phyloP scores from a whole-genome alignment of 257 asterid species.

The Schizonepeta tenuifolia region DNA sequence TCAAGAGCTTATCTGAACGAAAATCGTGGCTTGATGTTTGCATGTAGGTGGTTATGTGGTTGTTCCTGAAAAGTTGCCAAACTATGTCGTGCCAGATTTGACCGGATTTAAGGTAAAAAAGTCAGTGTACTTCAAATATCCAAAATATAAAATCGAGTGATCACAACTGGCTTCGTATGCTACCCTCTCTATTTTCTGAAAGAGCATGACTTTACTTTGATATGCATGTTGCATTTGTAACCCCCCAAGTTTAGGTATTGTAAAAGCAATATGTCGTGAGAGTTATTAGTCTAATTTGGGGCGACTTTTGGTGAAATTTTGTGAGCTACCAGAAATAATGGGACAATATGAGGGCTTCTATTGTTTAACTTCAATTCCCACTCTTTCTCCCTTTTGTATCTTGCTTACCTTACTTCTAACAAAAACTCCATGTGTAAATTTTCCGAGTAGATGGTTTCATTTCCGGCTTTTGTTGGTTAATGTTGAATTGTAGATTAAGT shows the following conservation, averaged over 20 bases:
- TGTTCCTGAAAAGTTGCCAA: conserved; percentile 76
- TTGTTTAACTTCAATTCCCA: neutral
- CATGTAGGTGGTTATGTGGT: conserved; percentile 76
- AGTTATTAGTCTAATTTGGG: conserved; percentile 10
- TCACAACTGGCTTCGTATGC: neutral
- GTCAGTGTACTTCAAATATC: neutral
- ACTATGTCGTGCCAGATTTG: conserved; percentile 88
- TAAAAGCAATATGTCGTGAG: neutral
- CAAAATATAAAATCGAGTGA: neutral
- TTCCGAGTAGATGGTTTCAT: neutral
- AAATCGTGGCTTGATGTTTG: neutral
- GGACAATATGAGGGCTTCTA: neutral
- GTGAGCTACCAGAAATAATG: neutral
- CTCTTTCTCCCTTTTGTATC: neutral
- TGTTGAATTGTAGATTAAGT: neutral
- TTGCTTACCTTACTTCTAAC: neutral
- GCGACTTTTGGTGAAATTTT: neutral
- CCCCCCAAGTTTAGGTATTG: no score
- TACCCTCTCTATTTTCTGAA: neutral
- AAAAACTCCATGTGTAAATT: neutral
- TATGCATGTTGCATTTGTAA: neutral
- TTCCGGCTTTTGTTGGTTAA: neutral
- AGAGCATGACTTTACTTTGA: neutral
- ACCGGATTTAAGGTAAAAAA: conserved; percentile 71
- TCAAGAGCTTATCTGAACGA: neutral